Base-by-base conservation (phyloP, 2,329 filamentous ascomycete species). In the Leptographium procerum region DNA sequence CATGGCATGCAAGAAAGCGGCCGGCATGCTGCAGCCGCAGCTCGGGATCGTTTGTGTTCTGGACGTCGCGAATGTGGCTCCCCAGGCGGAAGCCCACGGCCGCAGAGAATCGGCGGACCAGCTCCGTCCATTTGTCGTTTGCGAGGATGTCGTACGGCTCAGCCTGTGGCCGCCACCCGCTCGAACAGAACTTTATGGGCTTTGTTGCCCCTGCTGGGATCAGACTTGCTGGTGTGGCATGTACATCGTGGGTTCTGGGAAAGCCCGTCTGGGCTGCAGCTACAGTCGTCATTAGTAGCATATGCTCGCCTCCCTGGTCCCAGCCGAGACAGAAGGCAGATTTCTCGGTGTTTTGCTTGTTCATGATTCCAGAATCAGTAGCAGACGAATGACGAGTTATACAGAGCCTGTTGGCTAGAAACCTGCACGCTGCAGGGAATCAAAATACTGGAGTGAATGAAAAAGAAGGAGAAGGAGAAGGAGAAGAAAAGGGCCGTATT, bases 1-100 rank as follows among this genome's bases (percentile, higher is more conserved):
- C 58, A 7, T 64, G 62, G 45, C 62, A 64, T 0, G 62, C 61
- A 1, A 31, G 11, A 8, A 59, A 64, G 0, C 57, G 56, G 11
- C 61, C 61, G 4, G 56, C 50, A 26, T 64, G 62, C 6, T 36
- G 26, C 9, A 1, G 5, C 45, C 1, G 36, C 5, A 14, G 57
- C 24, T 22, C 52, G 24, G 31, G 43, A n/a, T 45, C 56, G 22
- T 43, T 26, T 2, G 59, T 56, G 16, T 55, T 55, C 6, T 60
- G 59, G 0, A 61, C 59, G 16, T 64, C 62, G 0, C 61, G 57
- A 14, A 59, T 48, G n/a, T 53, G 57, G 8, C 47, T 1, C 1
- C 22, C 34, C 1, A 64, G 47, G 0, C 16, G 34, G 22, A 62
- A 63, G 3, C 53, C 57, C 0, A 34, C 34, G 0, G 33, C 22